A percentile compares a stretch with the other conserved stretches of the same genome.
phyloP scores from a whole-genome alignment of 345 rosid genomes.

The Hibiscus mutabilis region DNA sequence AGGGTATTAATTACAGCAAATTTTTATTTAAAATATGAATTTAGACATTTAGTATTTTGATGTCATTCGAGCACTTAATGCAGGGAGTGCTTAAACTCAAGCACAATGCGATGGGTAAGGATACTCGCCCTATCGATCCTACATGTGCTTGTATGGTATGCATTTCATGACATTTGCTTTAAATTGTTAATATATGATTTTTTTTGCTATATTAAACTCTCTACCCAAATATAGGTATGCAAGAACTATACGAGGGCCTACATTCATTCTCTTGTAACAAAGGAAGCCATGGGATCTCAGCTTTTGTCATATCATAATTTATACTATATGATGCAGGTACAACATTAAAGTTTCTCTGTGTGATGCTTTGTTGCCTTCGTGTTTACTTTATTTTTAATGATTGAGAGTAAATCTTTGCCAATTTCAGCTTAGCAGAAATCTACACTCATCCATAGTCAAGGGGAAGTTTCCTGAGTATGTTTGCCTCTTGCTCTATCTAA shows the following conservation, averaged over 20 bases:
- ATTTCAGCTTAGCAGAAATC: conserved; percentile 67
- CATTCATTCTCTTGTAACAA: conserved; percentile 63
- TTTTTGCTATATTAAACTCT: neutral
- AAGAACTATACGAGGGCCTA: conserved; percentile 69
- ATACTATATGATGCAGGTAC: conserved; percentile 39
- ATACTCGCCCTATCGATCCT: conserved; percentile 65
- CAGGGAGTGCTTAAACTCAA: conserved; percentile 73
- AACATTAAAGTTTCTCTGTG: neutral
- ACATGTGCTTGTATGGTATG: conserved; percentile 65
- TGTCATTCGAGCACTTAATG: conserved; percentile 6
- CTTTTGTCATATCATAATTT: conserved; percentile 75
- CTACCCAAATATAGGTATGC: conserved; percentile 49
- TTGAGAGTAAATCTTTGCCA: neutral
- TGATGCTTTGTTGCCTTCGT: conserved; percentile 1
- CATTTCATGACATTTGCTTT: neutral
- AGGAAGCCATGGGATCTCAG: conserved; percentile 82
- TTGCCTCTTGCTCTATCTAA: conserved; percentile 10
- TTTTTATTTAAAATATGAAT: neutral
- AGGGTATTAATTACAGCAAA: neutral
- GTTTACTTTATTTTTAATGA: neutral
- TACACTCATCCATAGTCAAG: conserved; percentile 49
- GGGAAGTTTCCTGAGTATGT: conserved; percentile 65
- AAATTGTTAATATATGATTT: conserved; percentile 2
- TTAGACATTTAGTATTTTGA: neutral
- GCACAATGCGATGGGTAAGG: conserved; percentile 57